Base-by-base conservation (phyloP, 73 alveolate species). In the Urostyla sp. region DNA sequence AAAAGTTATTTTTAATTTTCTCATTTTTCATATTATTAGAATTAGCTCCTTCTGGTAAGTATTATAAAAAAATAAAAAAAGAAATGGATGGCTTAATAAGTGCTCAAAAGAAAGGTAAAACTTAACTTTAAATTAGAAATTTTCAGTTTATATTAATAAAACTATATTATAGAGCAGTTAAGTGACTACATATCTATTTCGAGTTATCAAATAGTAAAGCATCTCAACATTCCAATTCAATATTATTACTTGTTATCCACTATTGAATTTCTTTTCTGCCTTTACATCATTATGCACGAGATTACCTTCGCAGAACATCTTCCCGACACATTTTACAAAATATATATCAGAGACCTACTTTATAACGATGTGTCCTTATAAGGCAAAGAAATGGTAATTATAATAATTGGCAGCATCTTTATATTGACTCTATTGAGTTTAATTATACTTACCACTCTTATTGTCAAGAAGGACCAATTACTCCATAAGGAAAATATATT, bases 111-210 rank as follows among this genome's bases (percentile, higher is more conserved):
- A 18, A 60, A 32, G 30, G 6, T 55, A 26, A 6, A 15, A 55
- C n/a, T 35, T 16, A 59, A 11, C 31, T 59, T 52, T 31, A 59
- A 31, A 59, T n/a, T 18, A 59, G 30, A 59, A 35, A 55, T 59
- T 35, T 13, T 32, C 15, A 8, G 10, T 35, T 26, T 26, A 18
- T 11, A 20, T 11, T 6, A 20, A 13, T 26, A 18, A 50, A 10
- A 16, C 7, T 10, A 16, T 50, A 16, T 63, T 63, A 23, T 69
- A 69, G 83, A 49, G 72, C 38, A 45, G 34, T 6, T 69, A 27
- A 48, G 72, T 48, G 83, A 69, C 31, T 49, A 69, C 69, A 53
- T 69, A n/a, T 67, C 83, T 1, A 59, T 69, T 6, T 27, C 37
- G 16, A 48, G 72, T 53, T 69, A 48, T 49, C 72, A 69, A 23